A percentile compares a stretch with the other conserved stretches of the same genome.
Evolutionary conservation across 139 green algal species (phyloP).

Genomic region (Chlorella sp.): DNA sequence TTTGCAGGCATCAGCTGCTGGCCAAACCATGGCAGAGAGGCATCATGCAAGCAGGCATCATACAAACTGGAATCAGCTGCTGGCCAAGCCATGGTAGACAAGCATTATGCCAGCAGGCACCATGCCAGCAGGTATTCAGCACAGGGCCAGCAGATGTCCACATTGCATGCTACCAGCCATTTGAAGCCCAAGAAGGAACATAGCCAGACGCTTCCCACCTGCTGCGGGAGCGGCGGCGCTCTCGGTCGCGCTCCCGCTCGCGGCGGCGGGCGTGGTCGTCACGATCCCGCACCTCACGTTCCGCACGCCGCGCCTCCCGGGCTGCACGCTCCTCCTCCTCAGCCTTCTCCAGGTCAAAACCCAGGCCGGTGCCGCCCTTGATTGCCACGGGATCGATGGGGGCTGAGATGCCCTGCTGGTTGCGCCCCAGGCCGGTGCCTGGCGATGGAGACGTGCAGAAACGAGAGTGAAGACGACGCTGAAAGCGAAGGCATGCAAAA

Average conservation of each 20-base stretch:
- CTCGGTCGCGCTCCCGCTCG: not conserved
- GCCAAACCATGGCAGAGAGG: too few relatives aligned
- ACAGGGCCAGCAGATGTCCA: too few relatives aligned
- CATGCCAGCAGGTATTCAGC: too few relatives aligned
- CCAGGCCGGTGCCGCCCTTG: slow-evolving; percentile 49
- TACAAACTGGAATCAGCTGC: not conserved
- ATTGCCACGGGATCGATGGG: slow-evolving; percentile 50
- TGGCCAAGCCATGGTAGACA: too few relatives aligned
- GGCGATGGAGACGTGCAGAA: too few relatives aligned
- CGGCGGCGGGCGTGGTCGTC: not conserved
- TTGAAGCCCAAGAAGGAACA: not conserved
- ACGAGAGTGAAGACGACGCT: too few relatives aligned
- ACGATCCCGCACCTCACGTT: not conserved
- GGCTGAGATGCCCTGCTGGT: slow-evolving; percentile 60
- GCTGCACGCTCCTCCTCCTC: slow-evolving; percentile 5
- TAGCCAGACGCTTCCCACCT: not conserved
- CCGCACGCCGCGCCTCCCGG: not conserved
- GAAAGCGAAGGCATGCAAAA: too few relatives aligned
- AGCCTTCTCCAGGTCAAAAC: slow-evolving; percentile 40
- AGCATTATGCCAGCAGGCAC: too few relatives aligned
- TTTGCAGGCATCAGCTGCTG: not conserved
- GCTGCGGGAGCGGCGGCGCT: slow-evolving; percentile 10
- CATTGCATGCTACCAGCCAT: too few relatives aligned
- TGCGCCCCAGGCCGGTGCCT: slow-evolving; percentile 65
- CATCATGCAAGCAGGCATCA: not conserved